These are phyloP conservation scores for Rhododendron mucronatum DNA, from an alignment of 148 eudicot genomes.

Conservation along the genomic window DNA sequence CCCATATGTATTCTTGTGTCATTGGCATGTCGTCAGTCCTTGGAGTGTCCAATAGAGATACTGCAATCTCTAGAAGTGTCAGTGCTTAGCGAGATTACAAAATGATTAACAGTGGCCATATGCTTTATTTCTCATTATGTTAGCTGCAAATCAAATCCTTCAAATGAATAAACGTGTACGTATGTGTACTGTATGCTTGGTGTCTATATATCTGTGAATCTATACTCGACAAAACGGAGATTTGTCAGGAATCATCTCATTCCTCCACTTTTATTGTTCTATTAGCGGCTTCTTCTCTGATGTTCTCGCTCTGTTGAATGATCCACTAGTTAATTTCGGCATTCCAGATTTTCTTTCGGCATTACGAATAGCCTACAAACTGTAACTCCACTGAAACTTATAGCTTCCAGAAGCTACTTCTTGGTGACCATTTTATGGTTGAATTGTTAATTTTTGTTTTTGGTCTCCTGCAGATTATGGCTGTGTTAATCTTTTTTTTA, in stretches of 20 bases:
- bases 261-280: not conserved
- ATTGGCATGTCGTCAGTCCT: too few relatives aligned
- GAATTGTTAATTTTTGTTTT: not conserved
- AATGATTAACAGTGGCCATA: not conserved
- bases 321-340: not conserved
- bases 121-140: not conserved
- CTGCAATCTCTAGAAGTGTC: too few relatives aligned
- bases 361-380: not conserved
- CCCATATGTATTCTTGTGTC: too few relatives aligned
- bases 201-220: not conserved
- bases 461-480: not conserved
- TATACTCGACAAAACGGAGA: not conserved
- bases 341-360: not conserved
- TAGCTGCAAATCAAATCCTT: not conserved
- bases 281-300: not conserved
- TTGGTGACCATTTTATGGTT: not conserved
- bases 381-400: not conserved
- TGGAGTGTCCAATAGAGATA: too few relatives aligned
- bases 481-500: too few relatives aligned
- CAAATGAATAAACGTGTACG: not conserved
- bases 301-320: not conserved
- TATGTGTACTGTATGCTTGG: not conserved
- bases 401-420: not conserved
- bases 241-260: not conserved
- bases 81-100: not conserved